These are phyloP conservation scores for Triticum aestivum DNA, from an alignment of 176 grass and related monocot species.

Conservation along the genomic window DNA sequence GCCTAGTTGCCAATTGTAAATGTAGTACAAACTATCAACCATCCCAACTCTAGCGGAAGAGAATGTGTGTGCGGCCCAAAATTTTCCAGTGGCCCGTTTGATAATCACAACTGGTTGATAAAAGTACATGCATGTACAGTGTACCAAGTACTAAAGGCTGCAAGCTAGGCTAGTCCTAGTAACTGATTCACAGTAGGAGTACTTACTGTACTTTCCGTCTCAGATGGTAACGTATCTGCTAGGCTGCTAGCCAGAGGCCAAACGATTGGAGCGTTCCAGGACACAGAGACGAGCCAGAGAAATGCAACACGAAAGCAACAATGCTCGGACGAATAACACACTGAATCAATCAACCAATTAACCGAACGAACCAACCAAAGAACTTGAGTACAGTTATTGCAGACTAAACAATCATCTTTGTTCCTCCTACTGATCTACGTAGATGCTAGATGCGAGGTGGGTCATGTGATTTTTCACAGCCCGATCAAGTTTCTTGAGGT, in stretches of 20 bases:
- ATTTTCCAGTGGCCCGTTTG: not conserved
- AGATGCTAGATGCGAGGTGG: not conserved
- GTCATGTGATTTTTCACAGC: slow-evolving; percentile 26
- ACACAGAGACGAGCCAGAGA: not conserved
- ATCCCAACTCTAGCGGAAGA: not conserved
- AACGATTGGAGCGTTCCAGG: not conserved
- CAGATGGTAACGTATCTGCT: not conserved
- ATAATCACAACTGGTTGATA: too few relatives aligned
- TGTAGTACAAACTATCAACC: too few relatives aligned
- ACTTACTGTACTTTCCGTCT: not conserved
- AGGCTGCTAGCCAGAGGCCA: not conserved
- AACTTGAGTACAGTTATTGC: slow-evolving; percentile 28
- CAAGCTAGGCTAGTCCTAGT: not conserved
- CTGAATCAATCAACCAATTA: slow-evolving; percentile 27
- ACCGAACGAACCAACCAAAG: slow-evolving; percentile 32
- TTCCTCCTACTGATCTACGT: not conserved
- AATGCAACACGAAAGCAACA: not conserved
- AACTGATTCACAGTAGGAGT: not conserved
- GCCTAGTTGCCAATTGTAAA: not conserved
- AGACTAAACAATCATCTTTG: not conserved
- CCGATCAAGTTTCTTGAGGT: slow-evolving; percentile 82
- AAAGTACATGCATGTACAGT: too few relatives aligned
- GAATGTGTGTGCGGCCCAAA: not conserved
- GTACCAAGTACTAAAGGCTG: not conserved
- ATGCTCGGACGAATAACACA: slow-evolving; percentile 1